A percentile compares a stretch with the other conserved stretches of the same genome.
These are phyloP conservation scores for Eucalyptus curtisii DNA, from an alignment of 345 rosid species.

Conservation along the genomic window DNA sequence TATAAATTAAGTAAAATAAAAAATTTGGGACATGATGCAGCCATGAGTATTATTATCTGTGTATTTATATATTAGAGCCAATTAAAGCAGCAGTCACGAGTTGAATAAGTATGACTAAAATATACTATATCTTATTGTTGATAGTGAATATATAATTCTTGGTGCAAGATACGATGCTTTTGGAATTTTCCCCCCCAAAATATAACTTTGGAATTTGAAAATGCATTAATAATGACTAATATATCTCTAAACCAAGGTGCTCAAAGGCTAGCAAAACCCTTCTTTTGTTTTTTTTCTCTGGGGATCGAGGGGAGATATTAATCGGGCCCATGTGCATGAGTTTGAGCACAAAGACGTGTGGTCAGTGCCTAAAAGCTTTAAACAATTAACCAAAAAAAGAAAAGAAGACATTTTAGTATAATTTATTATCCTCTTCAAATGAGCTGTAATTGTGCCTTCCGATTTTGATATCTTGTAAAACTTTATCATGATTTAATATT, in stretches of 20 bases:
- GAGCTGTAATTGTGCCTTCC: neutral
- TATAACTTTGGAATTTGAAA: neutral
- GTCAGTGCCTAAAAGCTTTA: neutral
- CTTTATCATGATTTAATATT: neutral
- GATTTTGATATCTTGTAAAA: neutral
- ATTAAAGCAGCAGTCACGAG: neutral
- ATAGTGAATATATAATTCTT: neutral
- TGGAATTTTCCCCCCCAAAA: neutral
- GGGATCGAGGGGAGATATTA: neutral
- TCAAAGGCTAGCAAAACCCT: neutral
- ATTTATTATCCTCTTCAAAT: neutral
- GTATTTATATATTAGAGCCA: neutral
- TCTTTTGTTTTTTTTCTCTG: neutral
- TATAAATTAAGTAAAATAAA: neutral
- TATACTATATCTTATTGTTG: neutral
- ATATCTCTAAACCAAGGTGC: neutral
- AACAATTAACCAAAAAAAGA: neutral
- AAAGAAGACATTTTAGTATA: neutral
- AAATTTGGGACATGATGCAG: neutral
- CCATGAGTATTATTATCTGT: neutral
- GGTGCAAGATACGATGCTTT: neutral
- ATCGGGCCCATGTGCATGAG: neutral
- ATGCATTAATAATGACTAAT: neutral
- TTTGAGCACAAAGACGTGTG: neutral
- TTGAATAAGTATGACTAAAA: neutral